phyloP scores from a whole-genome alignment of 2,329 filamentous ascomycete genomes.

The Aspergillus viridinutans region DNA sequence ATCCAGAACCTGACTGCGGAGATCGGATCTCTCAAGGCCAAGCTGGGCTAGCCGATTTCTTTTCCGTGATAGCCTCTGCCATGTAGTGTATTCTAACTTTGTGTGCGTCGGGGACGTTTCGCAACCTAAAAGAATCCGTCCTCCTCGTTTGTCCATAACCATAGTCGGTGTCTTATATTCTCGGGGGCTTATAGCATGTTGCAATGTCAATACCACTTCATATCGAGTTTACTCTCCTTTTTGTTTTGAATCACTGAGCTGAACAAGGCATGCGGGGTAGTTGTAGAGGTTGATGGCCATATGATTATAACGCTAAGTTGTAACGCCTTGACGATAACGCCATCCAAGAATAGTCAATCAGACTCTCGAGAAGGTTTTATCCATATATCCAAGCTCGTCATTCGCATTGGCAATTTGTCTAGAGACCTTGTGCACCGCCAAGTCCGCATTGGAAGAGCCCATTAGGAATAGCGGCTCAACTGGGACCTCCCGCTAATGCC shows the following conservation, averaged over 20 bases:
- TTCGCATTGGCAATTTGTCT: no score
- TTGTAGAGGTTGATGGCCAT: no score
- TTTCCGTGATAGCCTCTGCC: neutral
- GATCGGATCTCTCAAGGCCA: slow-evolving; percentile 76
- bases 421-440: no score
- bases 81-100: neutral
- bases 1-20: slow-evolving; percentile 67
- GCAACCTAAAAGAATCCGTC: slow-evolving; percentile 6
- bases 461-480: no score
- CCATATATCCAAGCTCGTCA: no score
- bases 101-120: neutral
- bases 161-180: slow-evolving; percentile 9
- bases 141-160: slow-evolving; percentile 14
- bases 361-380: no score
- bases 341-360: no score
- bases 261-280: no score
- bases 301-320: no score
- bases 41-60: slow-evolving; percentile 48
- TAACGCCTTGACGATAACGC: no score
- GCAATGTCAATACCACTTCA: slow-evolving; percentile 8
- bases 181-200: slow-evolving; percentile 12
- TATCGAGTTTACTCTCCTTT: neutral
- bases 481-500: no score
- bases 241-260: neutral
- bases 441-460: no score